phyloP scores from a whole-genome alignment of 257 asterid genomes.

The Linderniella brevidens region DNA sequence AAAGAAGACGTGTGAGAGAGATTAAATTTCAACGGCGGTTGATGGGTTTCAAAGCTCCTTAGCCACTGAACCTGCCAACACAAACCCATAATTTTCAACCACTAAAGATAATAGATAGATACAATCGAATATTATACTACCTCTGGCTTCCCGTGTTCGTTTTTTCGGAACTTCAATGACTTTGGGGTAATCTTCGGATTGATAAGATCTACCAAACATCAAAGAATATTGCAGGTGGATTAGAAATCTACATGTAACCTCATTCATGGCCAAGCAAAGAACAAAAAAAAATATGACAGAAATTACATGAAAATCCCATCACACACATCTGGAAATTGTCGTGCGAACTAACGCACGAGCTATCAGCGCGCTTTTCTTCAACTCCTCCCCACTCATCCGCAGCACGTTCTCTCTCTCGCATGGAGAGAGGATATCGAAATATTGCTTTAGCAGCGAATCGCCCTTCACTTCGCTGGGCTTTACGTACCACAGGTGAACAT shows the following conservation, averaged over 20 bases:
- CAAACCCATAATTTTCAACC: constrained; percentile 5
- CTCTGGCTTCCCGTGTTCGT: constrained; percentile 78
- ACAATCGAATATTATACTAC: constrained; percentile 18
- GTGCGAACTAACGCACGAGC: constrained; percentile 75
- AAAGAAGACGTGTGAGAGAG: constrained; percentile 81
- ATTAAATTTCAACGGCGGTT: constrained; percentile 61
- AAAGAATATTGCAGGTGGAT: constrained; percentile 5
- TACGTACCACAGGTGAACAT: constrained; percentile 74
- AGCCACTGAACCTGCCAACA: constrained; percentile 62
- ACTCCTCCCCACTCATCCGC: constrained; percentile 34
- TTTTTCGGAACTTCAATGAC: constrained; percentile 56
- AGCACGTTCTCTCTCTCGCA: constrained; percentile 47
- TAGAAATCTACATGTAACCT: not conserved
- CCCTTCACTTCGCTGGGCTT: constrained; percentile 53
- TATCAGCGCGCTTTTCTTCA: constrained; percentile 49
- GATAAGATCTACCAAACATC: constrained; percentile 62
- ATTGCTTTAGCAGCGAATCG: constrained; percentile 37
- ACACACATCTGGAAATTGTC: constrained; percentile 77
- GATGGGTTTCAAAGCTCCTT: constrained; percentile 21
- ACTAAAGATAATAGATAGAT: not conserved
- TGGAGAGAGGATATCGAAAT: constrained; percentile 52
- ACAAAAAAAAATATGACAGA: not conserved
- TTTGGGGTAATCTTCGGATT: constrained; percentile 42
- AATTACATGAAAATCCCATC: not conserved
- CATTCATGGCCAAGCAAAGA: not conserved